Evolutionary conservation across 2,329 filamentous ascomycete genomes (phyloP), one percentile per base, ranked within the genome.

Genomic region (Endothia cerciana): DNA sequence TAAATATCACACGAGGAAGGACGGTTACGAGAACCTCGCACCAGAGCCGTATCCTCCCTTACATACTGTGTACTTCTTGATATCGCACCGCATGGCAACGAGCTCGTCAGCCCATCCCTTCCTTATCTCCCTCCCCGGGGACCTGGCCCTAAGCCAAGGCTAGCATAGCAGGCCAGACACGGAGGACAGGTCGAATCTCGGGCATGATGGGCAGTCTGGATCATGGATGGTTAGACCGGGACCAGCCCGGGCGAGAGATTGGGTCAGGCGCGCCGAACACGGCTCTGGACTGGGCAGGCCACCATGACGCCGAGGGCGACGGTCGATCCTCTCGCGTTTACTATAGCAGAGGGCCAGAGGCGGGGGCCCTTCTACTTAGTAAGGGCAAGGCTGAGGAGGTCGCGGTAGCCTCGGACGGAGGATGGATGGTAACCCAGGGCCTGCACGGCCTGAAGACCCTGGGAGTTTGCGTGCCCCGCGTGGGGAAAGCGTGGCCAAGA

Each of bases 381-480:
- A 25, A 25, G 25, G 25, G 28, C 47, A 28, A 51, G 47, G 22
- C 56, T 41, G 55, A n/a, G n/a, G 10, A 22, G 25, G 55, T 11
- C 55, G 36, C 33, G 10, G 28, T 22, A 47, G 13, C 53, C 57
- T 41, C 40, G 45, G 25, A 25, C 40, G 22, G n/a, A 17, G 36
- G 62, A 41, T 11, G 40, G 36, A 28, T 5, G 45, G 13, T 1
- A 28, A 17, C 13, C 2, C 2, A 49, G 33, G 33, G 33, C 33
- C 8, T 2, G 11, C 7, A 10, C 22, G 22, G 28, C 11, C 47
- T 19, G 13, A 15, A 22, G 15, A 19, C 64, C 64, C 59, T 65
- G 28, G 60, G 25, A 38, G n/a, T n/a, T n/a, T n/a, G n/a, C n/a
- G n/a, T 53, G 66, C 60, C 66, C 63, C 66, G 63, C 64, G 66